Base-by-base conservation (phyloP, 2,329 filamentous ascomycete species). In the Myrmaecium sp. region DNA sequence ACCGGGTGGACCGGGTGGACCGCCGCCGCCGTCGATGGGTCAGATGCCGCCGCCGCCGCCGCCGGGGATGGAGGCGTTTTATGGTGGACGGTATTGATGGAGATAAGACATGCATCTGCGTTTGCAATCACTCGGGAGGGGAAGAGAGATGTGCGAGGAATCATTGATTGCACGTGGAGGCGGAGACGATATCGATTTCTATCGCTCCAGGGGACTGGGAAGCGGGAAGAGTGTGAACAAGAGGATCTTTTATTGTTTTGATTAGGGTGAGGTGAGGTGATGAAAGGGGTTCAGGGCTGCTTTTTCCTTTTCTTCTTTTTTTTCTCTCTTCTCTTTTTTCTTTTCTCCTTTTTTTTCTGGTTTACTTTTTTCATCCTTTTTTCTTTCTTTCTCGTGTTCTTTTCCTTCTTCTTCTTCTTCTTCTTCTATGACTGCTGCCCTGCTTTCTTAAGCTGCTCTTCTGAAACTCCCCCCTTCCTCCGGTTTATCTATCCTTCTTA, bases 311-410 rank as follows among this genome's bases (percentile, higher is more conserved):
- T 23, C 7, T 22, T 13, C 21, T 23, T 25, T 24, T 15, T 16
- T 19, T 18, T 9, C 11, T 23, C 21, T 15, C 14, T 23, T 12
- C 14, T 16, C 13, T 21, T 23, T 25, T 19, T 10, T 21, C 3
- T 10, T 29, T n/a, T 12, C 16, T 5, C 14, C 15, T 6, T 12
- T 23, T 9, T 19, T 15, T 29, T 24, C 18, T 14, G 25, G 25
- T 14, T 14, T 21, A 14, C 19, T 19, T 12, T 14, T 21, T 18
- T 27, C 20, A 28, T 22, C 19, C 26, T 21, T 28, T 18, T 16
- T 22, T 28, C 15, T 28, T 17, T 21, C 23, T 28, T 21, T 17
- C 13, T 12, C 17, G 25, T 26, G 20, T 14, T 27, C n/a, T n/a
- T n/a, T n/a, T 20, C 25, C 11, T 8, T 27, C 17, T 14, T 27